Evolutionary conservation across 768 basidiomycete species (phyloP).

Genomic region (Mycena pura): DNA sequence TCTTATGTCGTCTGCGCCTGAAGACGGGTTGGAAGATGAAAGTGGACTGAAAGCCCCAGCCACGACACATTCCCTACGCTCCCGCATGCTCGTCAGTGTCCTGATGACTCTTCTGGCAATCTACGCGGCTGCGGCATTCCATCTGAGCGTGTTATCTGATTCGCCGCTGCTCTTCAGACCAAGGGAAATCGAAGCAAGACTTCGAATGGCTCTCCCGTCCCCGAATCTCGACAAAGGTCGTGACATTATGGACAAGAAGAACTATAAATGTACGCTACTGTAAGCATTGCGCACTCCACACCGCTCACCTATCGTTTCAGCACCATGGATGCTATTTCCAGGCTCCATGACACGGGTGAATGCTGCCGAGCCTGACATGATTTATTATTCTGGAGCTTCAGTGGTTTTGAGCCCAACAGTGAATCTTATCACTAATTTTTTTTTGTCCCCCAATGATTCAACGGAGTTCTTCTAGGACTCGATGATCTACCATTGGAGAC

Average conservation of each 20-base stretch:
- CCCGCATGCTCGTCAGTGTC: neutral
- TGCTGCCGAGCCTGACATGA: constrained; percentile 10
- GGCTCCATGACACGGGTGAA: constrained; percentile 8
- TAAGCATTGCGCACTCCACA: no score
- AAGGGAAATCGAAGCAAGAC: constrained; percentile 2
- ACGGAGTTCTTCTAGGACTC: constrained; percentile 18
- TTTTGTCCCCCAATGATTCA: neutral
- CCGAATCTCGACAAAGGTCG: constrained; percentile 15
- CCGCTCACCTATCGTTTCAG: constrained; percentile 3
- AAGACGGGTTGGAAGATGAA: neutral
- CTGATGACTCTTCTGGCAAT: neutral
- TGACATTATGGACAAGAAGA: constrained; percentile 9
- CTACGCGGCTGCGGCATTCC: constrained; percentile 6
- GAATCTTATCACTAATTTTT: neutral
- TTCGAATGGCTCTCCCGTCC: neutral
- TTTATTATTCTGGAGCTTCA: constrained; percentile 5
- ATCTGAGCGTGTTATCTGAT: constrained; percentile 5
- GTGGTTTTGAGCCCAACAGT: constrained; percentile 19
- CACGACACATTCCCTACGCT: neutral
- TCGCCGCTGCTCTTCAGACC: neutral
- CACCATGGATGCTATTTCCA: constrained; percentile 16
- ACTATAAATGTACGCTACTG: constrained; percentile 4
- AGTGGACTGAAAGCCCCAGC: neutral
- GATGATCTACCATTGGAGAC: constrained; percentile 27
- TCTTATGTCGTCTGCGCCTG: neutral